Evolutionary conservation across 208 protist species (phyloP).

Genomic region (Tritrichomonas musculus): DNA sequence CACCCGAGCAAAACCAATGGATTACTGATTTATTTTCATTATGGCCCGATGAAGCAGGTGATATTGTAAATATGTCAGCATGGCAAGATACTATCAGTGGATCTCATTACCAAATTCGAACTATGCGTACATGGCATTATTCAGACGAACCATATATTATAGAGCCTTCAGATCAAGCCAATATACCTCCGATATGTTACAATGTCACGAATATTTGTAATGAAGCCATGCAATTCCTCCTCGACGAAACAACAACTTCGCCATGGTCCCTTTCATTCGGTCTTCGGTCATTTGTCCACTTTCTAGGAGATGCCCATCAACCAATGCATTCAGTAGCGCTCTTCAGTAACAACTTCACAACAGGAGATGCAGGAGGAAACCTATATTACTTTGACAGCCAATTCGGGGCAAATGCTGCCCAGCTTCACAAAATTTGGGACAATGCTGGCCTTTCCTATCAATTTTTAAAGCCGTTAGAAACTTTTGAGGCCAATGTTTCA

Average conservation of each 20-base stretch:
- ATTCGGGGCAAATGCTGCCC: neutral
- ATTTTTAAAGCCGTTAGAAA: neutral
- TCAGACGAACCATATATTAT: neutral
- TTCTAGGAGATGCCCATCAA: neutral
- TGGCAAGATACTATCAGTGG: neutral
- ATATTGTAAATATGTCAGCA: neutral
- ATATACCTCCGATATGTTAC: neutral
- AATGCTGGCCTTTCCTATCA: neutral
- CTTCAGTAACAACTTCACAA: neutral
- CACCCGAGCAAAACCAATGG: neutral
- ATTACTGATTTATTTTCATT: neutral
- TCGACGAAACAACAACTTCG: neutral
- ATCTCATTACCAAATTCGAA: neutral
- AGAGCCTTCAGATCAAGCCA: too few species aligned
- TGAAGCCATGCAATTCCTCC: neutral
- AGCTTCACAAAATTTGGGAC: neutral
- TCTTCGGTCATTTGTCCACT: neutral
- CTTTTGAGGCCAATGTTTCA: neutral
- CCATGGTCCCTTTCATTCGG: neutral
- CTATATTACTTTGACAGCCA: neutral
- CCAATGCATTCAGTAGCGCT: neutral
- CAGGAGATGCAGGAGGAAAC: neutral
- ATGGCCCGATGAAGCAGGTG: neutral
- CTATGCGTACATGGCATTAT: neutral
- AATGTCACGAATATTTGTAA: neutral